Evolutionary conservation across 2,329 filamentous ascomycete genomes (phyloP), one percentile per base, ranked within the genome.

Genomic region (Pseudogymnoascus destructans): DNA sequence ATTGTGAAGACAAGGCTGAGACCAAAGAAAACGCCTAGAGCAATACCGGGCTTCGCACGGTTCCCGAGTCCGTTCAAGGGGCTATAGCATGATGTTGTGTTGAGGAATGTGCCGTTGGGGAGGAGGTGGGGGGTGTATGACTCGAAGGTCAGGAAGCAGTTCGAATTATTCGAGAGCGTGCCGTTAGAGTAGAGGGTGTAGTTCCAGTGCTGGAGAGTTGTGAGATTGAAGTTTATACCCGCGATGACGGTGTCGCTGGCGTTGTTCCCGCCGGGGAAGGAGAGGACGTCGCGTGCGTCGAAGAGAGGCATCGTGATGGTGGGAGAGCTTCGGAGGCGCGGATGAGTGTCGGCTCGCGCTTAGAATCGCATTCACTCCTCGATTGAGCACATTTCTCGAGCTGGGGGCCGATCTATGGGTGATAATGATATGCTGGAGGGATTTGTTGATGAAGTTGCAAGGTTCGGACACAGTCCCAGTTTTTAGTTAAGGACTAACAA

Each of bases 111-210:
- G 64, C 87, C 87, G 63, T 91, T 91, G 57, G 75, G 72, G 58
- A 87, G 70, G 57, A 81, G 74, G 55, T 71, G 70, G 1, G 87
- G 85, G 21, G 78, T 76, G 69, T 84, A 87, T 1, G 78, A 76
- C 61, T 77, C 72, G 67, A 85, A 85, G 58, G 79, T 76, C 58
- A 91, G 75, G 67, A 80, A 79, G 72, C 87, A 92, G 64, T 76
- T 75, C 33, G 85, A 82, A 59, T 75, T 77, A 68, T 91, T 92
- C 63, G 86, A 89, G 36, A 91, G 71, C 1, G 87, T 90, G 60
- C 77, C 73, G 70, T 91, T 91, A 66, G 73, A 74, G 71, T 85
- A 91, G 60, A 84, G 77, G 3, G 82, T 84, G 71, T 88, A 90
- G 70, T 89, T 86, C 75, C 76, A 87, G 64, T 78, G 66, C 40